These are phyloP conservation scores for Gaeumannomyces tritici DNA, from an alignment of 2,329 filamentous ascomycete species.

Conservation along the genomic window DNA sequence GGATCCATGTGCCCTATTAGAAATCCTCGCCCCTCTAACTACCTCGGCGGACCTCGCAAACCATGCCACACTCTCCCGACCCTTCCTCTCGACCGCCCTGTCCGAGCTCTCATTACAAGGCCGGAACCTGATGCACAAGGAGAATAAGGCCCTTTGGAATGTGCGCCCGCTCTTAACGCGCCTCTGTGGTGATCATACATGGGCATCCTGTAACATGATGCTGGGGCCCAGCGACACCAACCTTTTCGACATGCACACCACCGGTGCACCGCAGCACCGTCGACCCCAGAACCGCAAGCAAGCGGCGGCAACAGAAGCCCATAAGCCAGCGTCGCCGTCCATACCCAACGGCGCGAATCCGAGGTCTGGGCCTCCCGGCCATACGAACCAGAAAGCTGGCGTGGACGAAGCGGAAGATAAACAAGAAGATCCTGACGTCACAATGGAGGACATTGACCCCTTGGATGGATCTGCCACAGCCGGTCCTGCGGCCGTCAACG, in stretches of 20 bases:
- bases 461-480: not conserved
- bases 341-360: not conserved
- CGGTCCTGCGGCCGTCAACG: not conserved
- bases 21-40: constrained; percentile 65
- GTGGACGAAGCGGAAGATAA: not conserved
- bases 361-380: not conserved
- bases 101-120: constrained; percentile 62
- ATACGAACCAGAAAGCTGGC: not conserved
- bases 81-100: constrained; percentile 66
- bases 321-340: not conserved
- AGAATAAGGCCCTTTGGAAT: constrained; percentile 62
- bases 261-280: constrained; percentile 14
- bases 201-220: constrained; percentile 52
- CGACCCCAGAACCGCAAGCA: not conserved
- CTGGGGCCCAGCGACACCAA: constrained; percentile 45
- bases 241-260: constrained; percentile 36
- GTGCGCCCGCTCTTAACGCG: constrained; percentile 65
- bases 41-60: constrained; percentile 63
- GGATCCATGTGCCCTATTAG: constrained; percentile 27
- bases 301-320: not conserved
- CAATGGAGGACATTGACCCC: constrained; percentile 3
- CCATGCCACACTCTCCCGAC: constrained; percentile 64
- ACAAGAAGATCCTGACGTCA: constrained; percentile 3
- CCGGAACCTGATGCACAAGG: constrained; percentile 62
- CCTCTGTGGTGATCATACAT: constrained; percentile 65